Conservation (phyloP, 2,329 filamentous ascomycete genomes). For the Cercospora sesami region DNA sequence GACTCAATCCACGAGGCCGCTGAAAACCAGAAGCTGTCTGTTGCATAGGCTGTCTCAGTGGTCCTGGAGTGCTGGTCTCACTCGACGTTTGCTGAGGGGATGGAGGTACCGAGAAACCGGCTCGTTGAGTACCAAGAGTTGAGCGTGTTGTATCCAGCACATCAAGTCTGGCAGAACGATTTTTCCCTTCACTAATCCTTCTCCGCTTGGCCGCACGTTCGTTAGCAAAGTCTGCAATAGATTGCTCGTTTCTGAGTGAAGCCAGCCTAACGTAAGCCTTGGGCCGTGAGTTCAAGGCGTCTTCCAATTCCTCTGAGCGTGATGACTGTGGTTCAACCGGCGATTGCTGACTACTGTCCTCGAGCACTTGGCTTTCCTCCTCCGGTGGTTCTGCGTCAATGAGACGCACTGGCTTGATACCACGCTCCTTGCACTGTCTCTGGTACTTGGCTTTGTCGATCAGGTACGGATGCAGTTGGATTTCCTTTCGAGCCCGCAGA, state of each 20-base stretch:
- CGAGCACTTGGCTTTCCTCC: constrained; percentile 22
- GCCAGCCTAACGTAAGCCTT: constrained; percentile 6
- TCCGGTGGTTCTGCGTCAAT: constrained; percentile 25
- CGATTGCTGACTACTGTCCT: constrained; percentile 15
- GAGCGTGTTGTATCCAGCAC: not conserved
- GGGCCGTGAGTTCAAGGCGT: not conserved
- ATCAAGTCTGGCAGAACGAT: constrained; percentile 6
- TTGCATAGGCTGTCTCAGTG: not conserved
- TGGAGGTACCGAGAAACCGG: constrained; percentile 44
- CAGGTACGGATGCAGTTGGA: constrained; percentile 52
- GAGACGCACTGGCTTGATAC: constrained; percentile 46
- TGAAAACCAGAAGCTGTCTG: constrained; percentile 27
- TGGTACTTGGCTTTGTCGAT: constrained; percentile 48
- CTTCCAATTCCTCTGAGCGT: not conserved
- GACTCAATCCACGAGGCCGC: constrained; percentile 29
- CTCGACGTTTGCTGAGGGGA: constrained; percentile 43
- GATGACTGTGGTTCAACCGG: not conserved
- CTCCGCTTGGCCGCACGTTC: constrained; percentile 6
- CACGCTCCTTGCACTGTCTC: constrained; percentile 45
- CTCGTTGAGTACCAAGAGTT: constrained; percentile 9
- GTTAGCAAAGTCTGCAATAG: not conserved
- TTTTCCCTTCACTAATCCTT: constrained; percentile 1
- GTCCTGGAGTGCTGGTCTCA: constrained; percentile 13
- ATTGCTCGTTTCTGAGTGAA: not conserved
- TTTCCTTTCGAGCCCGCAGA: constrained; percentile 49